A percentile compares a stretch with the other conserved stretches of the same genome.
phyloP scores from a whole-genome alignment of 345 rosid genomes.

The Salix purpurea region DNA sequence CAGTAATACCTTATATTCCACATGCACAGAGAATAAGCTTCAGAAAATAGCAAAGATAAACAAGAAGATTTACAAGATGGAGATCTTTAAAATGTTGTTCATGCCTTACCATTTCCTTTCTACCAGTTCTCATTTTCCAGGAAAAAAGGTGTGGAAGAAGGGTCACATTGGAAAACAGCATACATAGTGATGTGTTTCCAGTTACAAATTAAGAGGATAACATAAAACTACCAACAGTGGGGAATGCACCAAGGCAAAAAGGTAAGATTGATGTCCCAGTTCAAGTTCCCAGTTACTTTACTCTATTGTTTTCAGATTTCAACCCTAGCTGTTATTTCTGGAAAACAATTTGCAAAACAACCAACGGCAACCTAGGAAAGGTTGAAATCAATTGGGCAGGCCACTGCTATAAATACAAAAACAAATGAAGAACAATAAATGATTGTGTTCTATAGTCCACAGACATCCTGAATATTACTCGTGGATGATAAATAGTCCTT shows the following conservation, averaged over 20 bases:
- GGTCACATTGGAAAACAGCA: not conserved
- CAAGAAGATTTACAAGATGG: not conserved
- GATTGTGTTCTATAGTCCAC: not conserved
- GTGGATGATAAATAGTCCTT: slow-evolving; percentile 16
- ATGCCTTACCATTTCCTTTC: not conserved
- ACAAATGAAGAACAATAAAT: not conserved
- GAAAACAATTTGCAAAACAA: not conserved
- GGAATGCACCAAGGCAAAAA: not conserved
- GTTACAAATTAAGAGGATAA: not conserved
- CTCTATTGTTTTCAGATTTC: not conserved
- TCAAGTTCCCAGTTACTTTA: not conserved
- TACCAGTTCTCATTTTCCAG: not conserved
- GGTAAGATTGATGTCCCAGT: not conserved
- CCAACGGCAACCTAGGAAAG: not conserved
- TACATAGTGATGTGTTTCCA: not conserved
- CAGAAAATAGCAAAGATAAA: not conserved
- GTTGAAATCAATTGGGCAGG: not conserved
- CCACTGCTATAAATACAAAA: not conserved
- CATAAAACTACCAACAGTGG: not conserved
- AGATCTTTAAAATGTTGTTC: not conserved
- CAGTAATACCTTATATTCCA: not conserved
- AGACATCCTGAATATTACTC: slow-evolving; percentile 12
- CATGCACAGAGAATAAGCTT: not conserved
- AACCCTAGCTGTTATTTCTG: not conserved
- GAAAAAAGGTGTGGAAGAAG: not conserved